Percentiles rank a stretch among this genome's conserved stretches.
Conservation (phyloP, 2,329 filamentous ascomycete genomes). For the Ophiocordyceps camponoti-floridani region DNA sequence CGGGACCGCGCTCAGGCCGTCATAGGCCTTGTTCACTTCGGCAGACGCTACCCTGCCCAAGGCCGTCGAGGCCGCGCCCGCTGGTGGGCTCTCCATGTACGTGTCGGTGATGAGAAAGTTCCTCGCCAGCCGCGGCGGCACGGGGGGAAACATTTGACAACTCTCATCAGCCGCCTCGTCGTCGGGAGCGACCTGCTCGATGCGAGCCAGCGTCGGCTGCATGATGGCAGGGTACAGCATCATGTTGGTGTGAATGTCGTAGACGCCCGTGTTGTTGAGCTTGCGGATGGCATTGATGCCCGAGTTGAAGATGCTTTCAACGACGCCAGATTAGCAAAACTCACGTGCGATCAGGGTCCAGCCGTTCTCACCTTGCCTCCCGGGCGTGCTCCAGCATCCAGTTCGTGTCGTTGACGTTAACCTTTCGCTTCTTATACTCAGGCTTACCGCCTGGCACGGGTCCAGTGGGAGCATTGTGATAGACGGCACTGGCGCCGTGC, state of each 20-base stretch:
- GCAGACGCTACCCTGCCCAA: constrained; percentile 21
- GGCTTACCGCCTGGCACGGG: constrained; percentile 59
- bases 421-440: constrained; percentile 66
- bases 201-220: constrained; percentile 75
- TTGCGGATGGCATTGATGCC: constrained; percentile 50
- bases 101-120: constrained; percentile 40
- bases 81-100: constrained; percentile 31
- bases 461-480: constrained; percentile 66
- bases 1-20: constrained; percentile 44
- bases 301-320: constrained; percentile 63
- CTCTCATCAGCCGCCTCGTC: constrained; percentile 6
- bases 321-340: too few species aligned
- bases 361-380: constrained; percentile 55
- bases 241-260: constrained; percentile 85
- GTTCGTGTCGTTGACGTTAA: constrained; percentile 81
- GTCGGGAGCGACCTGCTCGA: constrained; percentile 47
- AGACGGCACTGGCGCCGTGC: constrained; percentile 92
- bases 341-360: constrained; percentile 2
- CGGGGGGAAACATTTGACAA: constrained; percentile 22
- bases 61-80: constrained; percentile 25
- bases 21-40: constrained; percentile 32
- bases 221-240: constrained; percentile 78
- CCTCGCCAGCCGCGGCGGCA: constrained; percentile 30
- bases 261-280: constrained; percentile 56
- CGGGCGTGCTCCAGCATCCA: constrained; percentile 94